Evolutionary conservation across 768 basidiomycete genomes (phyloP).

Genomic region (Boletus speciosus): DNA sequence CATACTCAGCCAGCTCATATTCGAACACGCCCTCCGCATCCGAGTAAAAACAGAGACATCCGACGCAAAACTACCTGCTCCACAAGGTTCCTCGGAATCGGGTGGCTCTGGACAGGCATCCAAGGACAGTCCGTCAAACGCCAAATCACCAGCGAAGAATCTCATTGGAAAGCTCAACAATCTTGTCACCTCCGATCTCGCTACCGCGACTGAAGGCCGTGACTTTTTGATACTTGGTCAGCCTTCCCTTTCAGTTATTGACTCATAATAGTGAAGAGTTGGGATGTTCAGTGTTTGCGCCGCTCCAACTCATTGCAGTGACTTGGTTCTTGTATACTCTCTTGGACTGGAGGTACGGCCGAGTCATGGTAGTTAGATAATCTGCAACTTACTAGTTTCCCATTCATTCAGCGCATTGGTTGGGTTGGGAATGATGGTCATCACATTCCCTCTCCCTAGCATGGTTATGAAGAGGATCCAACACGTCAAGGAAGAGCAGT

Average conservation of each 20-base stretch:
- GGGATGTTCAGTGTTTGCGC: background rate
- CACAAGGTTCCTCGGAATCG: background rate
- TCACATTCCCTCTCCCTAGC: background rate
- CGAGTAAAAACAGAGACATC: background rate
- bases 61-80: background rate
- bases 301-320: background rate
- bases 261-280: background rate
- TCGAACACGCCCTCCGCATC: slow-evolving; percentile 1
- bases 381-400: background rate
- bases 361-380: too few species aligned
- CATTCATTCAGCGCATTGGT: background rate
- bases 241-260: background rate
- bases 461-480: background rate
- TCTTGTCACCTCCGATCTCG: slow-evolving; percentile 1
- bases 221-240: slow-evolving; percentile 2
- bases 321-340: slow-evolving; percentile 3
- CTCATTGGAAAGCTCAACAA: slow-evolving; percentile 1
- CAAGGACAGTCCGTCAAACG: background rate
- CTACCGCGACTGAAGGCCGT: background rate
- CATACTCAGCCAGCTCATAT: slow-evolving; percentile 2
- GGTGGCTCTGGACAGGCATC: background rate
- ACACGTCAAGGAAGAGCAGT: background rate
- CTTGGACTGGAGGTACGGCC: background rate
- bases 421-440: background rate
- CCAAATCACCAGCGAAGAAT: background rate